phyloP scores from a whole-genome alignment of 495 filamentous ascomycete genomes.

The Hapsidospora chrysogenum region DNA sequence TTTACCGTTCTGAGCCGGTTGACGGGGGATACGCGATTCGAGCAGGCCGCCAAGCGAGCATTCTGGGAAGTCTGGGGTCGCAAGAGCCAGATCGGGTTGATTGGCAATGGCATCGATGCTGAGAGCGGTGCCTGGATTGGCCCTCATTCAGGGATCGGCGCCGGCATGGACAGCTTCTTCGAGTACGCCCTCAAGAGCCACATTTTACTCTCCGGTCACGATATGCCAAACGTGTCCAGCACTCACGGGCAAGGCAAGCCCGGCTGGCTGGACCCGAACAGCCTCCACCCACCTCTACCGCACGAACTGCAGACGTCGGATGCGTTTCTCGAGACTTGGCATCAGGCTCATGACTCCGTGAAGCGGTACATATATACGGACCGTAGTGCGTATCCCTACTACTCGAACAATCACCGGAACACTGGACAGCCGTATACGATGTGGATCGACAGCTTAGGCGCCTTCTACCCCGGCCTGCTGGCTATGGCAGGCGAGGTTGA shows the following conservation, averaged over 20 bases:
- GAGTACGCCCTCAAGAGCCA: conserved; percentile 94
- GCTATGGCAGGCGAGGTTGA: conserved; percentile 74
- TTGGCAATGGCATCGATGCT: conserved; percentile 83
- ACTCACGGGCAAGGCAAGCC: conserved; percentile 9
- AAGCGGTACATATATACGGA: conserved; percentile 72
- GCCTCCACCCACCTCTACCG: conserved; percentile 38
- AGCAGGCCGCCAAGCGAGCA: conserved; percentile 74
- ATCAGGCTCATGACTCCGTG: conserved; percentile 67
- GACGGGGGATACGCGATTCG: conserved; percentile 72
- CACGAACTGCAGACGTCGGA: conserved; percentile 54
- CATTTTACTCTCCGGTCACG: conserved; percentile 63
- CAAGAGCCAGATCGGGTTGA: conserved; percentile 69
- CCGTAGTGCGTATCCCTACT: conserved; percentile 56
- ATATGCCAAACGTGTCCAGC: conserved; percentile 32
- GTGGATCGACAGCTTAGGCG: conserved; percentile 91
- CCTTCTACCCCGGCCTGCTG: conserved; percentile 88
- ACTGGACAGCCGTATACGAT: conserved; percentile 66
- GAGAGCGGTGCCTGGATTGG: conserved; percentile 84
- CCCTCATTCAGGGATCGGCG: conserved; percentile 78
- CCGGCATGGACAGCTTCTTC: conserved; percentile 93
- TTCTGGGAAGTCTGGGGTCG: conserved; percentile 92
- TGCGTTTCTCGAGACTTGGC: conserved; percentile 71
- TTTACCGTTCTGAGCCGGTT: conserved; percentile 81
- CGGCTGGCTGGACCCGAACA: conserved; percentile 35
- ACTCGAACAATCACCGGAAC: conserved; percentile 72